Evolutionary conservation across 2,329 filamentous ascomycete species (phyloP).

Genomic region (Pseudofabraea citricarpa): DNA sequence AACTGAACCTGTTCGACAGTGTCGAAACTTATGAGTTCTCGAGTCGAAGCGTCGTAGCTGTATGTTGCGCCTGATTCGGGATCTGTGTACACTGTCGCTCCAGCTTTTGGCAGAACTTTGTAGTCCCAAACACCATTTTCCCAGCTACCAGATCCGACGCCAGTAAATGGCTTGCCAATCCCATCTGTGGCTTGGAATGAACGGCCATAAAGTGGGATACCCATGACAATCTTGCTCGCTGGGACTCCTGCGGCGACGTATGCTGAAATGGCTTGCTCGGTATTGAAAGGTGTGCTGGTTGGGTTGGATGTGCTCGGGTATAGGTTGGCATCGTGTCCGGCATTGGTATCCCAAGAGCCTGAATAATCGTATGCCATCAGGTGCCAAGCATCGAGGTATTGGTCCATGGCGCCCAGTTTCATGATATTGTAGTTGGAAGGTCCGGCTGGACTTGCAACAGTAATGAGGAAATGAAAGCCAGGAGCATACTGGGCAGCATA

Average conservation of each 20-base stretch:
- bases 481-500: constrained; percentile 38
- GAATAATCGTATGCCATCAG: constrained; percentile 59
- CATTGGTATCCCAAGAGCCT: constrained; percentile 51
- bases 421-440: constrained; percentile 41
- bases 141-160: constrained; percentile 64
- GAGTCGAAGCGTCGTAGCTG: constrained; percentile 57
- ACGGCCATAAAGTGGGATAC: constrained; percentile 78
- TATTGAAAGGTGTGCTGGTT: constrained; percentile 63
- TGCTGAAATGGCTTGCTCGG: constrained; percentile 56
- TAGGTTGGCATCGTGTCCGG: constrained; percentile 71
- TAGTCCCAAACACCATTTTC: constrained; percentile 77
- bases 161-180: constrained; percentile 57
- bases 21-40: constrained; percentile 69
- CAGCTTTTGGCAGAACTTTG: constrained; percentile 64
- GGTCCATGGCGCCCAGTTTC: constrained; percentile 39
- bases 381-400: constrained; percentile 48
- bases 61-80: constrained; percentile 57
- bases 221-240: constrained; percentile 64
- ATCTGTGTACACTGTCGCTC: constrained; percentile 55
- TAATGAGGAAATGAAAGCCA: constrained; percentile 46
- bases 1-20: constrained; percentile 52
- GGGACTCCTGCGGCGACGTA: constrained; percentile 63
- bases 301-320: constrained; percentile 50
- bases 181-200: constrained; percentile 64
- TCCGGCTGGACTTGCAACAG: constrained; percentile 45